phyloP scores from a whole-genome alignment of 2,329 filamentous ascomycete genomes.

The Bipolaris gigantea region DNA sequence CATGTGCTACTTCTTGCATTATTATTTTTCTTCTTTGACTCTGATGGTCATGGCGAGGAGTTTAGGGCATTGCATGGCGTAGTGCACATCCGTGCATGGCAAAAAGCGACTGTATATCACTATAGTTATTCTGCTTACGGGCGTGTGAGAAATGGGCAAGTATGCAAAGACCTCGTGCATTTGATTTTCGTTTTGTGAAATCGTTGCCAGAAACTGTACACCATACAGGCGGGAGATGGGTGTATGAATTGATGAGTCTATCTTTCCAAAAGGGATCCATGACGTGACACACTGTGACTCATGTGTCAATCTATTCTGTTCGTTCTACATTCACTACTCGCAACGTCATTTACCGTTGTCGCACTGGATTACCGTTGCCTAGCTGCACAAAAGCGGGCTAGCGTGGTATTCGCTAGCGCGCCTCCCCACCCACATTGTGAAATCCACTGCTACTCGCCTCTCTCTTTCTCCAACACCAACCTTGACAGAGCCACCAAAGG shows the following conservation, averaged over 20 bases:
- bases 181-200: not conserved
- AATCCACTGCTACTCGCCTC: constrained; percentile 17
- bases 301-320: not conserved
- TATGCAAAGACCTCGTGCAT: constrained; percentile 1
- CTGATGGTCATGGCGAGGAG: constrained; percentile 32
- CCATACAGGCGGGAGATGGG: not conserved
- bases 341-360: not conserved
- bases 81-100: constrained; percentile 15
- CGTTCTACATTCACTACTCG: not conserved
- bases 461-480: constrained; percentile 33
- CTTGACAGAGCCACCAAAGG: constrained; percentile 46
- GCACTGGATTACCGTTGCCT: not conserved
- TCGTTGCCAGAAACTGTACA: not conserved
- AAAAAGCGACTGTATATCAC: constrained; percentile 35
- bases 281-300: not conserved
- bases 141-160: constrained; percentile 10
- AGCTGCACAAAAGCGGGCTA: constrained; percentile 11
- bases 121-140: constrained; percentile 11
- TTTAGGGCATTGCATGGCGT: constrained; percentile 36
- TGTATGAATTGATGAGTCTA: not conserved
- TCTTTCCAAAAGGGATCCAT: not conserved
- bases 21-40: constrained; percentile 25
- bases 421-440: constrained; percentile 14
- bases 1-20: constrained; percentile 28
- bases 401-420: constrained; percentile 17